Evolutionary conservation across 352 stramenopile species (phyloP).

Genomic region (Globisporangium cystogenes): DNA sequence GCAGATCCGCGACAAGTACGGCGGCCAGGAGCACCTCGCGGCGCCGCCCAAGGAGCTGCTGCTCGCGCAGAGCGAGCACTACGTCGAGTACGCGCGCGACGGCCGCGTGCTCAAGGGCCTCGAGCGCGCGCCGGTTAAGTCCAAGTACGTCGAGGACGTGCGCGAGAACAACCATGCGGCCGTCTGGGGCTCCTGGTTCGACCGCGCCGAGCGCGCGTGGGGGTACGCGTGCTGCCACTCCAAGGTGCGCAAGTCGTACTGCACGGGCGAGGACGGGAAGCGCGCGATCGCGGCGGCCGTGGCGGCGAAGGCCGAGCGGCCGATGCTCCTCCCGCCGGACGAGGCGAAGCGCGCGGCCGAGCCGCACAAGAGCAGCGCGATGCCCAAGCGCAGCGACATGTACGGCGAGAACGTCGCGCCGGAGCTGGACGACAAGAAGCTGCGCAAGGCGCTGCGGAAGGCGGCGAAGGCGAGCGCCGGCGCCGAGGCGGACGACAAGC

Average conservation of each 20-base stretch:
- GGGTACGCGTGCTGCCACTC: slow-evolving; percentile 97
- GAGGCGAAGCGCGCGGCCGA: slow-evolving; percentile 12
- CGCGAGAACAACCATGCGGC: slow-evolving; percentile 94
- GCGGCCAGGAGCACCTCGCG: slow-evolving; percentile 89
- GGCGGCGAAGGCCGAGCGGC: slow-evolving; percentile 32
- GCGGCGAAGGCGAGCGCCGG: slow-evolving; percentile 63
- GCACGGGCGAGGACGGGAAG: slow-evolving; percentile 92
- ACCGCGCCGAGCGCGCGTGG: slow-evolving; percentile 92
- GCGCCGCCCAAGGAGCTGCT: slow-evolving; percentile 74
- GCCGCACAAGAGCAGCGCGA: slow-evolving; percentile 10
- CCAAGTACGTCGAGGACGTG: slow-evolving; percentile 98
- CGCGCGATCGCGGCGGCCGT: slow-evolving; percentile 83
- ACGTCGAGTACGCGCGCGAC: slow-evolving; percentile 93
- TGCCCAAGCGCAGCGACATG: slow-evolving; percentile 73
- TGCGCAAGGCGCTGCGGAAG: slow-evolving; percentile 81
- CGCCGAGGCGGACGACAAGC: slow-evolving; percentile 62
- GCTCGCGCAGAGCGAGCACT: slow-evolving; percentile 87
- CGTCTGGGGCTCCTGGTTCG: slow-evolving; percentile 98
- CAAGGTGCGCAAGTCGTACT: slow-evolving; percentile 94
- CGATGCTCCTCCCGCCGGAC: slow-evolving; percentile 44
- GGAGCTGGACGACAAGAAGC: slow-evolving; percentile 74
- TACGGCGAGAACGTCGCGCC: slow-evolving; percentile 88
- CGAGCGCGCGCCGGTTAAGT: slow-evolving; percentile 78
- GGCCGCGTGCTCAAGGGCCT: slow-evolving; percentile 84
- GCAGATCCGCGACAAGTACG: slow-evolving; percentile 95